These are phyloP conservation scores for Bipolaris zeicola DNA, from an alignment of 2,329 filamentous ascomycete species.

Conservation along the genomic window DNA sequence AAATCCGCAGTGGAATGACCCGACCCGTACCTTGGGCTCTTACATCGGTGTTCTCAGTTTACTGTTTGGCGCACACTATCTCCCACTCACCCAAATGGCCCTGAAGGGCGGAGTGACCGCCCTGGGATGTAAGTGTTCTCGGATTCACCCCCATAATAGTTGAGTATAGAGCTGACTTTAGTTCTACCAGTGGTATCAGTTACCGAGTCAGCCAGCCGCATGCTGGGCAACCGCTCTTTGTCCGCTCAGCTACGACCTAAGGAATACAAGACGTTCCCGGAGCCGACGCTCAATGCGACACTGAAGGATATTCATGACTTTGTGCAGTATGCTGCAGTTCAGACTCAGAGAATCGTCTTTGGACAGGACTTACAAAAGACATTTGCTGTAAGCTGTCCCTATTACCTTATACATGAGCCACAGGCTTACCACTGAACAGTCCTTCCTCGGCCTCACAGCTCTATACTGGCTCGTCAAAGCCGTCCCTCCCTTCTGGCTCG, in stretches of 20 bases:
- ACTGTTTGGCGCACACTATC: slow-evolving; percentile 3
- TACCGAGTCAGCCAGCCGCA: neutral
- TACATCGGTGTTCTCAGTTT: neutral
- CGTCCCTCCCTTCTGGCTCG: neutral
- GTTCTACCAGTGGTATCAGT: neutral
- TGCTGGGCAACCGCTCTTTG: neutral
- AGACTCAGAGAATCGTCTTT: neutral
- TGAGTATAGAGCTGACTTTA: neutral
- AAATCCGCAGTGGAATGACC: neutral
- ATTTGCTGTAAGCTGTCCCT: neutral
- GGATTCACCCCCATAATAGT: neutral
- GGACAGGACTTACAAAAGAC: neutral
- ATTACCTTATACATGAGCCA: neutral
- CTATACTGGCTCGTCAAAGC: neutral
- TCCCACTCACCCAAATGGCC: slow-evolving; percentile 5
- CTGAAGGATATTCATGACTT: slow-evolving; percentile 2
- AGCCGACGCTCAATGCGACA: slow-evolving; percentile 1
- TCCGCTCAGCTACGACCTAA: neutral
- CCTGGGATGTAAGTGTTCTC: neutral
- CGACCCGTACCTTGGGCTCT: neutral
- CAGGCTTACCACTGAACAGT: neutral
- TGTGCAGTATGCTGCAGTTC: neutral
- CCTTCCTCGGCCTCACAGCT: neutral
- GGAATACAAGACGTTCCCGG: neutral
- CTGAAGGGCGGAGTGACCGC: slow-evolving; percentile 2